Conservation (phyloP, 208 protist genomes). For the Tetramitus jugosus region DNA sequence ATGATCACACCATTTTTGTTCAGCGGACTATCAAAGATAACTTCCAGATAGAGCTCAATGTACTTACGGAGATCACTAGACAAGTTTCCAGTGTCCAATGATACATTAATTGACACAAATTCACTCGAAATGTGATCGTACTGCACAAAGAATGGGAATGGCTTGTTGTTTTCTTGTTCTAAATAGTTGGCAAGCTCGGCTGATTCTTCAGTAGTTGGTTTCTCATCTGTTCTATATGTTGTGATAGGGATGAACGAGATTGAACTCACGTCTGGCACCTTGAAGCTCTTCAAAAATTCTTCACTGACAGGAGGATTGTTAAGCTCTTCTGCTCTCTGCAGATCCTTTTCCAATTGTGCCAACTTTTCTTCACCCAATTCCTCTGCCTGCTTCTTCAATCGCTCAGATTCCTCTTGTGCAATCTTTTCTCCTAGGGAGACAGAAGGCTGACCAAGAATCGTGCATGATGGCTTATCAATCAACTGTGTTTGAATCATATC, state of each 20-base stretch:
- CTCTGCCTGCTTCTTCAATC: conserved; percentile 26
- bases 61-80: background rate
- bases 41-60: background rate
- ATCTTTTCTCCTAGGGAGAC: conserved; percentile 21
- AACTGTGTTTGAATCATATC: conserved; percentile 29
- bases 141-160: conserved; percentile 19
- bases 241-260: conserved; percentile 26
- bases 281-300: conserved; percentile 23
- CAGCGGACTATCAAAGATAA: background rate
- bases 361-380: conserved; percentile 27
- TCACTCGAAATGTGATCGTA: background rate
- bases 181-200: too few species aligned
- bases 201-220: background rate
- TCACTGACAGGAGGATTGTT: conserved; percentile 25
- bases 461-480: conserved; percentile 18
- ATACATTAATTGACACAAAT: background rate
- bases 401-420: background rate
- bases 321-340: conserved; percentile 10
- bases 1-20: background rate
- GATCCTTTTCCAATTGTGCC: conserved; percentile 10
- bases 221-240: conserved; percentile 11
- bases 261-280: conserved; percentile 21
- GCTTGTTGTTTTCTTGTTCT: too few species aligned
- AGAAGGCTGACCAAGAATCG: conserved; percentile 25
- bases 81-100: background rate